Evolutionary conservation across 2,329 filamentous ascomycete species (phyloP), one percentile per base, ranked within the genome.

Genomic region (Stachybotrys chlorohalonatus): DNA sequence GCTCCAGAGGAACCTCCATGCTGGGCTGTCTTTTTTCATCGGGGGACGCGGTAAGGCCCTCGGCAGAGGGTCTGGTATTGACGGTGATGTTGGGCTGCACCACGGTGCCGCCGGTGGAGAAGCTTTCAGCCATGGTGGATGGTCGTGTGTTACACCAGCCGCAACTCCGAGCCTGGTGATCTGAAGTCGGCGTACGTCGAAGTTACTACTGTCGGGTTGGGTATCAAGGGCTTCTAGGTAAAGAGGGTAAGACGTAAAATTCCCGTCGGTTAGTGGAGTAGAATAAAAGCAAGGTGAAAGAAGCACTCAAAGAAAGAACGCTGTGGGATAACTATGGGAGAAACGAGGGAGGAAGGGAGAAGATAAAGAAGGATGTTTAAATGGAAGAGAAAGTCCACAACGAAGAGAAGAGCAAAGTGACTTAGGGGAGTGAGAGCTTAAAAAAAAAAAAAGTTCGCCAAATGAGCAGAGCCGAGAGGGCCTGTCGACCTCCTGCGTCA

Each of bases 1-100:
- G 56, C 59, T 72, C 52, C 58, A 65, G 39, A 16, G 64, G 64
- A 31, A 50, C 48, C 17, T 52, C 50, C 31, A 52, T 13, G 32
- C 31, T 52, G 15, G 32, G 31, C 15, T 16, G 32, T 30, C 16
- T n/a, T n/a, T 31, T 52, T 7, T 32, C 16, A 5, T 36, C 16
- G 31, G 36, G 36, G 13, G 36, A 13, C 8, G 36, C 36, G 36
- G 36, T 5, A 13, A 42, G 36, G 36, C 36, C 36, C 36, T 42
- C 36, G 36, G 36, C 13, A 13, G 36, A 9, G 36, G 13, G 9
- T 13, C 13, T 42, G 8, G 36, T 42, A 13, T 42, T 42, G 36
- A 42, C 36, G 13, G 36, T 16, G 11, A 52, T 42, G 31, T 32
- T 51, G 16, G 17, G 49, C 31, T 31, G 49, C n/a, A 32, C 24